A percentile compares a stretch with the other conserved stretches of the same genome.
Evolutionary conservation across 805 yeast species (phyloP).

Genomic region (Henningerozyma blattae): DNA sequence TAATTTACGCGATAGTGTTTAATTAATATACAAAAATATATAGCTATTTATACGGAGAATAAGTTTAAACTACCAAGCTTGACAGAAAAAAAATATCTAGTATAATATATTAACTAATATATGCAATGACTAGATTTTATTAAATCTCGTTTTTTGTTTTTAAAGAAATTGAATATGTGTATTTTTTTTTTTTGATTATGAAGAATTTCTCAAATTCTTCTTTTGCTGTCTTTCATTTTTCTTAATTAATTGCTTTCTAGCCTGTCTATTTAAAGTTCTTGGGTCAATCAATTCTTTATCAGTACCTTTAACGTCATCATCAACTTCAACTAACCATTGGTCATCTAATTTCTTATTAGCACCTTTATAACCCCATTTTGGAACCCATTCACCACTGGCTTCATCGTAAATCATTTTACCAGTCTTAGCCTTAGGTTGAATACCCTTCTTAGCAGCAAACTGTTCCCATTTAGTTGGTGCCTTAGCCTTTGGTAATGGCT

Average conservation of each 20-base stretch:
- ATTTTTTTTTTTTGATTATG: too few relatives aligned
- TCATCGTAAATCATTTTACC: constrained; percentile 89
- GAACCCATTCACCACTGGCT: constrained; percentile 86
- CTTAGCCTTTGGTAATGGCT: constrained; percentile 86
- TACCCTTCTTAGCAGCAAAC: constrained; percentile 93
- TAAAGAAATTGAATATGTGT: too few relatives aligned
- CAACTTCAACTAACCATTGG: constrained; percentile 95
- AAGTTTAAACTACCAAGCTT: too few relatives aligned
- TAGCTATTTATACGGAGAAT: too few relatives aligned
- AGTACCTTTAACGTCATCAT: constrained; percentile 52
- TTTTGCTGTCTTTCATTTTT: constrained; percentile 63
- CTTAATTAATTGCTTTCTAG: constrained; percentile 74
- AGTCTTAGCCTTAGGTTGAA: constrained; percentile 75
- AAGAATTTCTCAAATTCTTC: constrained; percentile 52
- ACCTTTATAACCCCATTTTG: constrained; percentile 97
- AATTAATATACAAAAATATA: too few relatives aligned
- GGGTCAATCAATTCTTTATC: constrained; percentile 72
- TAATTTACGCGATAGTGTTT: too few relatives aligned
- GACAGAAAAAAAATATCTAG: too few relatives aligned
- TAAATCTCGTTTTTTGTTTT: too few relatives aligned
- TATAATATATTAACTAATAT: too few relatives aligned
- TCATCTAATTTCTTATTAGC: constrained; percentile 74
- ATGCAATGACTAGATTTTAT: too few relatives aligned
- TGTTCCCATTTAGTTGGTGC: constrained; percentile 93
- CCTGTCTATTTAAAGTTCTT: constrained; percentile 66